phyloP scores from a whole-genome alignment of 768 basidiomycete genomes.

The Pulveroboletus sp. region DNA sequence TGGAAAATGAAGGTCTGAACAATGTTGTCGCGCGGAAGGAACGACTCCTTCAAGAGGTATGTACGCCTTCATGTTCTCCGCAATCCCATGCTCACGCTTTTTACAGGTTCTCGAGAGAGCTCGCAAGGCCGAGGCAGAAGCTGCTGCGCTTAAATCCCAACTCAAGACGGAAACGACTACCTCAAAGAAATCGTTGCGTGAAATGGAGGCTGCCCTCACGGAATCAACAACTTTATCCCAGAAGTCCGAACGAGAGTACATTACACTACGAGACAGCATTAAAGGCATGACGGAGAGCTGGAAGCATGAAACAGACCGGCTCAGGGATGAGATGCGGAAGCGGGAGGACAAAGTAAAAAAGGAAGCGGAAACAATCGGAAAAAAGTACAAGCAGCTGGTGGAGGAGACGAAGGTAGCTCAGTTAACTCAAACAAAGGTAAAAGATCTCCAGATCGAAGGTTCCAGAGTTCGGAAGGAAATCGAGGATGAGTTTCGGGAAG shows the following conservation, averaged over 20 bases:
- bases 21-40: conserved; percentile 88
- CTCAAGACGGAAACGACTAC: conserved; percentile 69
- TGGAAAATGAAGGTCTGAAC: conserved; percentile 86
- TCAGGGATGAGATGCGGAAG: conserved; percentile 71
- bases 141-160: conserved; percentile 59
- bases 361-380: conserved; percentile 65
- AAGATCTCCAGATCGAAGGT: conserved; percentile 49
- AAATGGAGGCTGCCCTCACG: conserved; percentile 71
- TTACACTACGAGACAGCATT: conserved; percentile 71
- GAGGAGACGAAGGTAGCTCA: conserved; percentile 60
- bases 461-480: conserved; percentile 49
- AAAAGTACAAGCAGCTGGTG: conserved; percentile 63
- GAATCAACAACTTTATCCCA: conserved; percentile 76
- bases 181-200: conserved; percentile 71
- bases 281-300: conserved; percentile 69
- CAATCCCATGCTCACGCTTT: conserved; percentile 1
- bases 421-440: conserved; percentile 42
- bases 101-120: conserved; percentile 74
- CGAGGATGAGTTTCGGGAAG: conserved; percentile 55
- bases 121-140: conserved; percentile 80
- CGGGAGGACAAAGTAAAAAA: conserved; percentile 64
- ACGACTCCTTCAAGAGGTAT: conserved; percentile 78
- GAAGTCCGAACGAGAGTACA: conserved; percentile 81
- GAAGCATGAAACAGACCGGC: conserved; percentile 66
- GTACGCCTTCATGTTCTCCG: conserved; percentile 10